phyloP scores from a whole-genome alignment of 2,329 filamentous ascomycete genomes.

The Ophiocordyceps polyrhachis-furcata region DNA sequence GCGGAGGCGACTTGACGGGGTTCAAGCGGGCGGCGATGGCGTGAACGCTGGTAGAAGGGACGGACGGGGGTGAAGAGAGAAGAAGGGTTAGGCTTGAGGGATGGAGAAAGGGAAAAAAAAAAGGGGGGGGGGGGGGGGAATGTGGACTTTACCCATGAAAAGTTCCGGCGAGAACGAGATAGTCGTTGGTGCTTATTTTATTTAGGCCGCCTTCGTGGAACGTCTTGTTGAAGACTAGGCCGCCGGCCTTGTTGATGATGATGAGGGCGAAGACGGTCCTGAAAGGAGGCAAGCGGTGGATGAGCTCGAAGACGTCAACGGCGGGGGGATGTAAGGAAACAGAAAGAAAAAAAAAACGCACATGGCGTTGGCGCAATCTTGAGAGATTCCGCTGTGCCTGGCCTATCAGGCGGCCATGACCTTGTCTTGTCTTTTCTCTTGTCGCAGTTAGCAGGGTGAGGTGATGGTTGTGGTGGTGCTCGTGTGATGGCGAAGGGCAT shows the following conservation, averaged over 20 bases:
- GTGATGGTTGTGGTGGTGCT: too few species aligned
- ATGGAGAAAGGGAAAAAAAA: constrained; percentile 3
- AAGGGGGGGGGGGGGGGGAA: too few species aligned
- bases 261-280: constrained; percentile 94
- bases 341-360: neutral
- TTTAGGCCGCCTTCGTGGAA: constrained; percentile 74
- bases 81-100: constrained; percentile 1
- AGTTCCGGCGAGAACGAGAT: constrained; percentile 87
- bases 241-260: constrained; percentile 96
- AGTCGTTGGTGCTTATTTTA: constrained; percentile 87
- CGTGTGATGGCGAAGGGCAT: too few species aligned
- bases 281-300: neutral
- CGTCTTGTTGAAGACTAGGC: constrained; percentile 86
- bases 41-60: constrained; percentile 32
- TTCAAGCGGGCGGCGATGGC: constrained; percentile 47
- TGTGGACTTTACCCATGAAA: constrained; percentile 70
- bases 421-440: neutral
- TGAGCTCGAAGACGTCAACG: neutral
- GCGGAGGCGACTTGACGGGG: constrained; percentile 26
- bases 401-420: neutral
- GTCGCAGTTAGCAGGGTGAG: too few species aligned
- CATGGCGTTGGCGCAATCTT: neutral
- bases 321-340: neutral
- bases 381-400: neutral
- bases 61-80: constrained; percentile 3